Evolutionary conservation across 257 asterid genomes (phyloP), one percentile per base, ranked within the genome.

Genomic region (Solanum paucissectum): DNA sequence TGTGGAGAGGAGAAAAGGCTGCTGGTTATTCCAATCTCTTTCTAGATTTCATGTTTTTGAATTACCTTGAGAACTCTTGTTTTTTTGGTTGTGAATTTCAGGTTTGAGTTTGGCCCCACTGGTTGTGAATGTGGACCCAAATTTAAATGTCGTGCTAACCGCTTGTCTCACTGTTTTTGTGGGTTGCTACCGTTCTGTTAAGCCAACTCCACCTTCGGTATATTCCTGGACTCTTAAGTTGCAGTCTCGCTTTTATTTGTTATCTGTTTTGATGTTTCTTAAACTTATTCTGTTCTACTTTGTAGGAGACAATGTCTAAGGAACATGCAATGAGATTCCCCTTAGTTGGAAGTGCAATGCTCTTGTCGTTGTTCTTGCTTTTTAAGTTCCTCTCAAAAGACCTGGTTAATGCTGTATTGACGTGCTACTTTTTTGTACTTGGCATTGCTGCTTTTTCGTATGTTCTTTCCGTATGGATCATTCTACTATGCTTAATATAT

Each of bases 301-400:
- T 90, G 88, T 91, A 97, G 99, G 99, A 97, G 92, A 93, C 99
- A 18, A 96, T 97, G 99, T 97, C 99, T 87, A 96, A 92, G 9
- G 98, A 96, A 90, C 99, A 96, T 88, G 99, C 99, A 60, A 94
- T 96, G 99, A 93, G 99, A 52, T 97, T 96, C 83, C 99, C 99
- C 25, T 91, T 97, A 87, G 95, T 97, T 75, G 99, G 99, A 90
- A 97, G 99, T 87, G 99, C 98, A 3, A 92, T 96, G 98, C 93
- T 97, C 92, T 89, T 96, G 92, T 96, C 99, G n/a, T 87, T 97
- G 88, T 97, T 97, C 95, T 91, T 97, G 85, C 99, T 97, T 72
- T 97, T 97, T 89, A 97, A 97, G 92, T 96, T 97, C 90, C 90
- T 97, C n/a, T 95, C 99, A 4, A 97, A 97, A 87, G 99, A 97